Conservation (phyloP, 2,329 filamentous ascomycete genomes). For the Teratosphaeriaceae sp. region DNA sequence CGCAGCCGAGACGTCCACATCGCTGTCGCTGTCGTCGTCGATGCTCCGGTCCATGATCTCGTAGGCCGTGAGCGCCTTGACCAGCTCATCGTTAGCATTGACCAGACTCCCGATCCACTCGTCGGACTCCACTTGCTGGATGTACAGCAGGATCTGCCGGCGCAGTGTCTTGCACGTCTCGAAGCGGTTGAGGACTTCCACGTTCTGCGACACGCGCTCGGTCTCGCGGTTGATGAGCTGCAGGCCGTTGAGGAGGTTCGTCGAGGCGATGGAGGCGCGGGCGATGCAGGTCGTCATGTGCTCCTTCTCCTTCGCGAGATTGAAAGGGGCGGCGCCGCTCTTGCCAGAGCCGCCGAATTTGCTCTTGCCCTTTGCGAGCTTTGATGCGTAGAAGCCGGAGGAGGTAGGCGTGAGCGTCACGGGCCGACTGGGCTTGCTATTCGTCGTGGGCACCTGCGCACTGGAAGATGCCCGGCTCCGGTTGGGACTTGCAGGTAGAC, state of each 20-base stretch:
- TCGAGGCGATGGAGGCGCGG: conserved; percentile 82
- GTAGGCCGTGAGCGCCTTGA: conserved; percentile 86
- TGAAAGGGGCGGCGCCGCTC: conserved; percentile 63
- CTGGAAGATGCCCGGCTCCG: conserved; percentile 13
- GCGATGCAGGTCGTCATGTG: conserved; percentile 85
- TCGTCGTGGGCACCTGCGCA: conserved; percentile 3
- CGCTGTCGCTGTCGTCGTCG: conserved; percentile 62
- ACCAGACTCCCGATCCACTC: conserved; percentile 87
- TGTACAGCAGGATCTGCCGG: conserved; percentile 81
- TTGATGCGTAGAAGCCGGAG: conserved; percentile 21
- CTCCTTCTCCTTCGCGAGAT: conserved; percentile 79
- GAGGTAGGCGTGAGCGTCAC: conserved; percentile 27
- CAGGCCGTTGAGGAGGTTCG: conserved; percentile 78
- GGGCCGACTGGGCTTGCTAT: conserved; percentile 18
- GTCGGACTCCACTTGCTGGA: conserved; percentile 84
- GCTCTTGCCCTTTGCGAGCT: conserved; percentile 30
- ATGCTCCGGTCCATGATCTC: conserved; percentile 88
- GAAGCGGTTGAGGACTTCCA: conserved; percentile 66
- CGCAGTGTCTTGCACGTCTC: conserved; percentile 81
- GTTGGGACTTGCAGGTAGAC: conserved; percentile 3
- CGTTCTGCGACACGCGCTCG: conserved; percentile 81
- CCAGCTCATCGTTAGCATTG: conserved; percentile 93
- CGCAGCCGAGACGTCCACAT: conserved; percentile 29
- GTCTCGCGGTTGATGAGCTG: conserved; percentile 86
- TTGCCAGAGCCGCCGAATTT: conserved; percentile 49